Evolutionary conservation across 495 filamentous ascomycete genomes (phyloP), one percentile per base, ranked within the genome.

Genomic region (Penicillium paradoxum): DNA sequence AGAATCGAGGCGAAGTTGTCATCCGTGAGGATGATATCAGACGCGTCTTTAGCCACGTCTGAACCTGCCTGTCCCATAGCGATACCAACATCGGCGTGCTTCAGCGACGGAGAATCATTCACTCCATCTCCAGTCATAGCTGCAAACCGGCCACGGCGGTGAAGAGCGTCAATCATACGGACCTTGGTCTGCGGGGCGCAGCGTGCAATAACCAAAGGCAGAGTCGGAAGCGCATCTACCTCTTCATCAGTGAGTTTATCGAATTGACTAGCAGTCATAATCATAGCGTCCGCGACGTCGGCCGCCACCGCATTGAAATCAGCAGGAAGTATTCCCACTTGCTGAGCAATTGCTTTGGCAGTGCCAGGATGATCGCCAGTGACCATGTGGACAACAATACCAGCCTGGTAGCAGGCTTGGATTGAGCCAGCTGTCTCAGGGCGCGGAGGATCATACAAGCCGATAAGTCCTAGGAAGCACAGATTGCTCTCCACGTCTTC

Each of bases 41-140:
- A 81, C 7, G 85, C 87, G 46, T 88, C 85, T 58, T 86, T 88
- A 27, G 87, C 83, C 10, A 89, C 86, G 65, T 90, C 87, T 0
- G 87, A 90, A 48, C 87, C 80, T 78, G 85, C 86, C 29, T 79
- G 69, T 73, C 89, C 89, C 70, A 93, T 88, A 62, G 89, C 87
- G 73, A 93, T 91, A 80, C 64, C 62, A 49, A 71, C 65, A 76
- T 95, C 88, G 39, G 89, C 88, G 74, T 91, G 90, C 79, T 91
- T 92, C 48, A 95, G 79, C 36, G 89, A 91, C 44, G 89, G 89
- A 52, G 87, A 89, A 73, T 95, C 89, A 73, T 95, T 95, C 68
- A 92, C 89, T 82, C 89, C 89, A 62, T 95, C 90, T 80, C 89
- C 90, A 74, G 89, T 95, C 84, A 95, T 93, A 66, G 89, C 89